Evolutionary conservation across 1,284 basidiomycete genomes (phyloP), one percentile per base, ranked within the genome.

Genomic region (Cystobasidium slooffiae): DNA sequence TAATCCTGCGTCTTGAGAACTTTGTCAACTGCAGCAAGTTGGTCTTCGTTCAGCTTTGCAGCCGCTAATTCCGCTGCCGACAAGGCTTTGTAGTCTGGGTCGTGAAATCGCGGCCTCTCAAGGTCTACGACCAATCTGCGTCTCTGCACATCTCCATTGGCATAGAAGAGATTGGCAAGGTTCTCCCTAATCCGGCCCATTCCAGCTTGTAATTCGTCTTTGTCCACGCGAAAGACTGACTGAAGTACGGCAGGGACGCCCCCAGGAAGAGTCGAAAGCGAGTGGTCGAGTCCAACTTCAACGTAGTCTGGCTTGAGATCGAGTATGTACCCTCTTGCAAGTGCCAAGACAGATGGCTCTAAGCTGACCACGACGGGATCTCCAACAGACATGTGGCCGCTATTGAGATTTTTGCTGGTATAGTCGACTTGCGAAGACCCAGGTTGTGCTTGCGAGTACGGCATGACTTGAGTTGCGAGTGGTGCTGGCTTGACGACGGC

Each of bases 151-250:
- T 90, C 88, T 0, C 87, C 88, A n/a, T 76, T 77, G 0, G 82
- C 77, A 79, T 93, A 91, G 83, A 99, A 98, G 7, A 99, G 81
- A 74, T 90, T 89, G 0, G 94, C 91, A 41, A 99, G 87, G 80
- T 97, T 98, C 77, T 93, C 90, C 6, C 96, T 87, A 78, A 98
- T 89, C 43, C 92, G 87, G 56, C 89, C 89, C 89, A 98, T 91
- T 0, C 94, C 93, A 9, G 88, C 88, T 8, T 88, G 87, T 53
- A 97, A 84, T 81, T 99, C 96, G 81, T 99, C 97, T 80, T 90
- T 92, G 85, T 99, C 96, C 75, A 99, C 89, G 31, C 95, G 88
- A 83, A 94, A 98, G 7, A 90, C 81, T 22, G 46, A 61, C 39
- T 24, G 37, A 16, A 3, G 9, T 61, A 6, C 41, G 20, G 41